phyloP scores from a whole-genome alignment of 2,329 filamentous ascomycete species.

The Eurotiales sp. region DNA sequence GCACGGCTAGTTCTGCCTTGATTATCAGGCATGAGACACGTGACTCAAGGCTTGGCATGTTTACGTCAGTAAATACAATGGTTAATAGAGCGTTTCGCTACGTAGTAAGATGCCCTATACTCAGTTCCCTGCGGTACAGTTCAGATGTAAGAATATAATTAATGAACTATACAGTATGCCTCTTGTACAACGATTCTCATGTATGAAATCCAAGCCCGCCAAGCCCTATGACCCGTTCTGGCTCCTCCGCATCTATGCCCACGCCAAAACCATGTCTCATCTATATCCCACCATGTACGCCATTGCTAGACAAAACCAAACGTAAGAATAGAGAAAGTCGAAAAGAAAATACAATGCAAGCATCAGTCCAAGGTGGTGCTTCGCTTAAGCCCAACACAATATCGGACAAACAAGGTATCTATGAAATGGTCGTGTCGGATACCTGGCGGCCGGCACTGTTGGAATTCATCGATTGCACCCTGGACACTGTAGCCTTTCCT shows the following conservation, averaged over 20 bases:
- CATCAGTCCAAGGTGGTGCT: constrained; percentile 34
- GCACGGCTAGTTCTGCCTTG: not conserved
- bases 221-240: not conserved
- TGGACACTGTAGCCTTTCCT: constrained; percentile 66
- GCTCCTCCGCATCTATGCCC: not conserved
- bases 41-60: too few relatives aligned
- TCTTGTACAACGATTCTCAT: not conserved
- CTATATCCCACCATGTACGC: constrained; percentile 1
- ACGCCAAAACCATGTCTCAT: constrained; percentile 1
- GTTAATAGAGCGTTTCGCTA: too few relatives aligned
- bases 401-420: constrained; percentile 76
- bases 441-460: constrained; percentile 67
- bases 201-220: not conserved
- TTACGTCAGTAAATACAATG: too few relatives aligned
- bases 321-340: not conserved
- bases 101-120: too few relatives aligned
- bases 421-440: constrained; percentile 89
- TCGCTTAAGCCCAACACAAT: constrained; percentile 53
- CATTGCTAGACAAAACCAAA: not conserved
- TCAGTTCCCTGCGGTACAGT: too few relatives aligned
- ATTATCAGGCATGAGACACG: not conserved
- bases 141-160: not conserved
- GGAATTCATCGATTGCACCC: constrained; percentile 76
- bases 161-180: not conserved
- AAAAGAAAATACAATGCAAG: not conserved